These are phyloP conservation scores for Pseudomonodictys pantanalensis DNA, from an alignment of 495 filamentous ascomycete species.

Conservation along the genomic window DNA sequence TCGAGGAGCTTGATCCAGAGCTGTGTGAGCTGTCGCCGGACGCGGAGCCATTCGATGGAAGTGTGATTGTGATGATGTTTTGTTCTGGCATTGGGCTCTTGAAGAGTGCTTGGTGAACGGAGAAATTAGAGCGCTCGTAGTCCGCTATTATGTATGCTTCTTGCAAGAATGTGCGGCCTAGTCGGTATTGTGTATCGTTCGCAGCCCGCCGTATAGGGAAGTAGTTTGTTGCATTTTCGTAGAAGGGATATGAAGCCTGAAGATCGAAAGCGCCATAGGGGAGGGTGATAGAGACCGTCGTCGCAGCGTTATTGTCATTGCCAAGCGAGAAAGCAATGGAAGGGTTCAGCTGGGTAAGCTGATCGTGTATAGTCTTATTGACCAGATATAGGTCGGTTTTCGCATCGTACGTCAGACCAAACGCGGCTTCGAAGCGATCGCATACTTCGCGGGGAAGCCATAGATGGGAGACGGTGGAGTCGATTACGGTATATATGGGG, in stretches of 20 bases:
- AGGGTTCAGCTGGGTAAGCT: constrained; percentile 44
- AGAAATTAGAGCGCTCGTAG: constrained; percentile 47
- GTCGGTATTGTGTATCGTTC: constrained; percentile 51
- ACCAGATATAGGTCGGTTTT: constrained; percentile 48
- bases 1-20: background rate
- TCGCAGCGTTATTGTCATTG: constrained; percentile 39
- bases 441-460: constrained; percentile 54
- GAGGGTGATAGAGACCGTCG: constrained; percentile 46
- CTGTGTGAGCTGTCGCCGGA: background rate
- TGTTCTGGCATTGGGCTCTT: background rate
- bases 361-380: constrained; percentile 44
- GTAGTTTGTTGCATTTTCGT: constrained; percentile 43
- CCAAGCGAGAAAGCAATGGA: constrained; percentile 50
- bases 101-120: constrained; percentile 36
- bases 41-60: background rate
- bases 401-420: constrained; percentile 49
- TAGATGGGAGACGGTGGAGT: constrained; percentile 52
- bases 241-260: constrained; percentile 15
- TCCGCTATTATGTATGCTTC: constrained; percentile 52
- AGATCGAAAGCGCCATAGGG: constrained; percentile 56
- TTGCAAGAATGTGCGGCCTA: constrained; percentile 57
- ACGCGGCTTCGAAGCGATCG: constrained; percentile 50
- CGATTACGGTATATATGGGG: constrained; percentile 40
- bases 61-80: background rate
- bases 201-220: constrained; percentile 51